These are phyloP conservation scores for Trichoderma lentiforme DNA, from an alignment of 2,329 filamentous ascomycete genomes.

Conservation along the genomic window DNA sequence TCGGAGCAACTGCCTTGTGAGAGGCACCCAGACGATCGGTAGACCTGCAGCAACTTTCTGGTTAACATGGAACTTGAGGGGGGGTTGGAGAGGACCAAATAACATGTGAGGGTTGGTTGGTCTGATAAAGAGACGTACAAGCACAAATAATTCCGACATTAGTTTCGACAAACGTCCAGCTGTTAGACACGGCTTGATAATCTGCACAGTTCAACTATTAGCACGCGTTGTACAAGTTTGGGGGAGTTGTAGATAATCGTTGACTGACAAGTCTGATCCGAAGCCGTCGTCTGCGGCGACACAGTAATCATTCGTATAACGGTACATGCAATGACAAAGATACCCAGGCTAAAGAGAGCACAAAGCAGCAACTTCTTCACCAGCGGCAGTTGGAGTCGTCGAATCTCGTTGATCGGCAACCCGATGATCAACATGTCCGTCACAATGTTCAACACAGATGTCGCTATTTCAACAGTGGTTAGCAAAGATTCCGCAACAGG, in stretches of 20 bases:
- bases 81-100: neutral
- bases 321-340: neutral
- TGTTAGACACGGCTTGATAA: neutral
- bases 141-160: neutral
- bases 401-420: neutral
- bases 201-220: neutral
- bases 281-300: neutral
- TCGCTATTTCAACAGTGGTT: neutral
- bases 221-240: neutral
- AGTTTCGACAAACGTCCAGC: neutral
- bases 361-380: neutral
- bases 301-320: neutral
- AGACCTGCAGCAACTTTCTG: neutral
- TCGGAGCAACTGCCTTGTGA: neutral
- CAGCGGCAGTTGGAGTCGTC: neutral
- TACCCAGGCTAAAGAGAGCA: neutral
- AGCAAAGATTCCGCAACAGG: neutral
- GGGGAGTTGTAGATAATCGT: neutral
- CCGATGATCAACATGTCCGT: neutral
- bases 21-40: neutral
- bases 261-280: neutral
- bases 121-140: neutral
- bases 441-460: neutral
- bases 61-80: neutral
- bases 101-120: neutral